Base-by-base conservation (phyloP, 768 basidiomycete species). In the Psilocybe azurescens region DNA sequence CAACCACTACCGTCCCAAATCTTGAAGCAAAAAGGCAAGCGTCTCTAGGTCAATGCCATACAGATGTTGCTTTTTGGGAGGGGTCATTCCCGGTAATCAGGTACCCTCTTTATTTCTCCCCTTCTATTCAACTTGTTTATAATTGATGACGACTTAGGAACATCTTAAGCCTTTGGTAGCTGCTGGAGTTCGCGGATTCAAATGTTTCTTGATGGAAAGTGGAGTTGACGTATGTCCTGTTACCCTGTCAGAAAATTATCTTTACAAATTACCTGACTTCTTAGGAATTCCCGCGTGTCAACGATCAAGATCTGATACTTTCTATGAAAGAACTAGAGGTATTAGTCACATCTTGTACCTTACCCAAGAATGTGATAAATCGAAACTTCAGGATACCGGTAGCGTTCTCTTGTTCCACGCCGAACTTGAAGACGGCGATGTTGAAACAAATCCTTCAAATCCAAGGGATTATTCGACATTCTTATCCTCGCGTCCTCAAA, bases 131-230 rank as follows among this genome's bases (percentile, higher is more conserved):
- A 38, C 39, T 13, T 48, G 44, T 52, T 58, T 39, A 41, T 29
- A 18, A 20, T 10, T 18, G 11, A 32, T 50, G 14, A 56, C 32
- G 14, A 52, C 47, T 48, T 65, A 96, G 94, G 72, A 74, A 47
- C 83, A 96, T 67, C 83, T 99, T 48, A 82, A 81, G 59, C 87
- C 89, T n/a, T 80, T 99, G 47, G 78, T 96, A 13, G 72, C 84
- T 32, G 85, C 86, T 33, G 96, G 97, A 5, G 91, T 97, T 32
- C 92, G 90, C 77, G 97, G 97, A 0, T 98, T 98, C 83, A 98
- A 99, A 74, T 97, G 95, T 72, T 99, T 98, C 75, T 78, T 98
- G 66, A 95, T 96, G 63, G 90, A 97, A 66, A 97, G 95, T 69
- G 97, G 97, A 28, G 96, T 99, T 16, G 91, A 97, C 63, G 96